Conservation (phyloP, 148 eudicot species). For the Limonium bicolor region DNA sequence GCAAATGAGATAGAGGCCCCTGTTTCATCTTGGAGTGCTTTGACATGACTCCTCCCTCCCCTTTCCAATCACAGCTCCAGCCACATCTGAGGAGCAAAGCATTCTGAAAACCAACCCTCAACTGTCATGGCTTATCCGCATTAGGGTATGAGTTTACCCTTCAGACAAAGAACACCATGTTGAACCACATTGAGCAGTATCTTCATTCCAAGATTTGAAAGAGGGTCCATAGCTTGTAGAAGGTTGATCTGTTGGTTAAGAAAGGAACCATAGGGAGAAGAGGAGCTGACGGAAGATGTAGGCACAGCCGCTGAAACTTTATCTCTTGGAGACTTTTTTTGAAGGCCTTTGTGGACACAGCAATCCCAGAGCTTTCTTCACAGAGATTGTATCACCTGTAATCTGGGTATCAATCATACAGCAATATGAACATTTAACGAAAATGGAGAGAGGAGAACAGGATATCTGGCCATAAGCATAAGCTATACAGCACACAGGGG, state of each 20-base stretch:
- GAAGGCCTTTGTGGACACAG: constrained; percentile 31
- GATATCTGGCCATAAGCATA: too few species aligned
- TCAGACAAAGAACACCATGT: constrained; percentile 1
- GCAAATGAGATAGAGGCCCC: constrained; percentile 23
- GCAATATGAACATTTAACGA: too few species aligned
- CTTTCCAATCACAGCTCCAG: constrained; percentile 32
- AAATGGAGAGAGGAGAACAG: too few species aligned
- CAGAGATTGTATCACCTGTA: constrained; percentile 21
- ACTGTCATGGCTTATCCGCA: constrained; percentile 5
- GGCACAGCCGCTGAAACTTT: constrained; percentile 2
- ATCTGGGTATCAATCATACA: constrained; percentile 16
- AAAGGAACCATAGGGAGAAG: constrained; percentile 4
- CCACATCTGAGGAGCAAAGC: constrained; percentile 16
- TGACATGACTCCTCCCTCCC: constrained; percentile 19
- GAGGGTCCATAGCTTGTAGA: constrained; percentile 1
- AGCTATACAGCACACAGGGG: too few species aligned
- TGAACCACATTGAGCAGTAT: constrained; percentile 1
- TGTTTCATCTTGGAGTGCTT: constrained; percentile 25
- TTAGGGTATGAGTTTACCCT: constrained; percentile 3
- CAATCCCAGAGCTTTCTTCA: constrained; percentile 29
- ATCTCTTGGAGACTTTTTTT: constrained; percentile 9
- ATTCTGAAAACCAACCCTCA: constrained; percentile 24
- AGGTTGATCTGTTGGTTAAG: background rate
- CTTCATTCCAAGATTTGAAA: constrained; percentile 1
- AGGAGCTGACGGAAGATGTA: background rate